Percentiles rank a stretch among this genome's conserved stretches.
Conservation (phyloP, 2,329 filamentous ascomycete genomes). For the Apiospora kogelbergensis region DNA sequence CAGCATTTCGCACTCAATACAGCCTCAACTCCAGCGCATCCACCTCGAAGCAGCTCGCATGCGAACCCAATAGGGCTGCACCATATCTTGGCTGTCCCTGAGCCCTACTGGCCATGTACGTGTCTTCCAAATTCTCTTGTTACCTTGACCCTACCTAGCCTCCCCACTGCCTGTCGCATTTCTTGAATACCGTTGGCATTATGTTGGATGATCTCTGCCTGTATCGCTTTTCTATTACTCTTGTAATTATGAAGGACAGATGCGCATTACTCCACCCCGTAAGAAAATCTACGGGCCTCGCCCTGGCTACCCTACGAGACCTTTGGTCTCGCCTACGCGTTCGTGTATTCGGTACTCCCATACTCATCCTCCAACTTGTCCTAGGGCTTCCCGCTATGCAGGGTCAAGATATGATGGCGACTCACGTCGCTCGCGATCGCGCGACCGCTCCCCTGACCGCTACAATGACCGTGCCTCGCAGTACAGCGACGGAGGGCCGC, state of each 20-base stretch:
- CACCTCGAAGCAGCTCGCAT: conserved; percentile 8
- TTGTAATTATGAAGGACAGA: background rate
- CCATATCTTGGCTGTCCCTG: conserved; percentile 1
- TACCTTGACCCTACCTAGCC: background rate
- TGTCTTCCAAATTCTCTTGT: background rate
- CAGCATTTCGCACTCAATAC: background rate
- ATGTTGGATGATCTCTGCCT: background rate
- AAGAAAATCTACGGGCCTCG: background rate
- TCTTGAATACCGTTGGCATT: background rate
- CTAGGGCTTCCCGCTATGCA: conserved; percentile 53
- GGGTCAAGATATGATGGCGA: conserved; percentile 63
- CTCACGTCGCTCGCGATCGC: conserved; percentile 61
- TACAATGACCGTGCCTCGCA: conserved; percentile 54
- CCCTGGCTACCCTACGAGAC: background rate
- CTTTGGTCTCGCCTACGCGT: background rate
- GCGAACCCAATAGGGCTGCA: background rate
- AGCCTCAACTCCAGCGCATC: background rate
- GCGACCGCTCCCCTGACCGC: conserved; percentile 70
- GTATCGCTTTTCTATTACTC: background rate
- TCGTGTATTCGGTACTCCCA: background rate
- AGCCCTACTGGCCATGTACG: conserved; percentile 9
- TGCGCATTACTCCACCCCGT: background rate
- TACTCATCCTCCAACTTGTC: conserved; percentile 9
- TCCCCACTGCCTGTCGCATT: background rate
- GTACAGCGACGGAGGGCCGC: conserved; percentile 65